Conservation (phyloP, 805 yeast species). For the Candida coquimbonensis region DNA sequence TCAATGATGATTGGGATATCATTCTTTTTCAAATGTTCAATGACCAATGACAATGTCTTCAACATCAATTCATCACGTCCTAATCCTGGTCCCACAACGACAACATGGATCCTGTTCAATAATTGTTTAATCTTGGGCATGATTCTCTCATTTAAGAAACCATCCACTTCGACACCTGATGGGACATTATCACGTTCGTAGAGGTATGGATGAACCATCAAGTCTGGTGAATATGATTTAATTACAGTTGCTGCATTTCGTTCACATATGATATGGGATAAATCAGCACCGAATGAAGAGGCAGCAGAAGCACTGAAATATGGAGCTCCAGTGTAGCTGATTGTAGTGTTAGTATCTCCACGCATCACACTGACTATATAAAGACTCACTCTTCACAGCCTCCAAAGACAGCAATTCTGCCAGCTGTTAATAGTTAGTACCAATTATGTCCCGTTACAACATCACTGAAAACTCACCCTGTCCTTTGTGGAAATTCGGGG, state of each 20-base stretch:
- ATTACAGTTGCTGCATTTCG: constrained; percentile 69
- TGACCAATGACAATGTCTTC: constrained; percentile 47
- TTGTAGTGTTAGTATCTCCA: too few relatives aligned
- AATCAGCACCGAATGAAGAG: constrained; percentile 78
- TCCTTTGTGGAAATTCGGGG: constrained; percentile 74
- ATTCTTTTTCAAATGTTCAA: constrained; percentile 45
- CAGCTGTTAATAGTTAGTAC: constrained; percentile 36
- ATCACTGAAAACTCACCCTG: constrained; percentile 39
- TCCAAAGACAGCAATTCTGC: constrained; percentile 80
- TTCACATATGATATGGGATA: constrained; percentile 88
- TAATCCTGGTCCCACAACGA: constrained; percentile 90
- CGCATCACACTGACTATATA: too few relatives aligned
- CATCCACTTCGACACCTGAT: constrained; percentile 10
- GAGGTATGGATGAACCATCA: constrained; percentile 94
- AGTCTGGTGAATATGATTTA: constrained; percentile 82
- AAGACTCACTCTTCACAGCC: constrained; percentile 72
- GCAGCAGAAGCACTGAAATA: constrained; percentile 84
- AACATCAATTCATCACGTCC: constrained; percentile 76
- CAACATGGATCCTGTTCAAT: constrained; percentile 64
- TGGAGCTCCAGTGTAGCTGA: constrained; percentile 89
- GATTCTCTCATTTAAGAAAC: constrained; percentile 36
- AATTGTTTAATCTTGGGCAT: constrained; percentile 50
- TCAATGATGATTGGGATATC: constrained; percentile 74
- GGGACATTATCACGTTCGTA: constrained; percentile 33
- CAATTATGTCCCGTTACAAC: background rate